Evolutionary conservation across 768 basidiomycete species (phyloP).

Genomic region (Boletales sp.): DNA sequence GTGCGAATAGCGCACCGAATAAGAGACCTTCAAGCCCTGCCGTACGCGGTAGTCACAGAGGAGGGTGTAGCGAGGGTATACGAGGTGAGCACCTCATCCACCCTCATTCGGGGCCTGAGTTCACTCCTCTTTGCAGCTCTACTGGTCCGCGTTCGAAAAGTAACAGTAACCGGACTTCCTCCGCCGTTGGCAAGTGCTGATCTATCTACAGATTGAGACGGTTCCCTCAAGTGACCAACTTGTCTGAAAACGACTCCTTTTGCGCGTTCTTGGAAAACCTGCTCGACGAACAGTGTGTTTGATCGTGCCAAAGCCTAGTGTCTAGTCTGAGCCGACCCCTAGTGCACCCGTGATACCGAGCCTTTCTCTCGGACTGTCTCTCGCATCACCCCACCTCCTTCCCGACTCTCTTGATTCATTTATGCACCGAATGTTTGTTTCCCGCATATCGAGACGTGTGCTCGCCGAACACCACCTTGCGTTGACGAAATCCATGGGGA

Average conservation of each 20-base stretch:
- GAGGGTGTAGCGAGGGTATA: conserved; percentile 82
- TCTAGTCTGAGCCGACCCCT: conserved; percentile 8
- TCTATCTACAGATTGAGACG: conserved; percentile 54
- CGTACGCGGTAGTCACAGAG: conserved; percentile 83
- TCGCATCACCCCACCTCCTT: conserved; percentile 75
- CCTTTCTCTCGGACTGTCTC: conserved; percentile 75
- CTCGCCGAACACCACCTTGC: conserved; percentile 88
- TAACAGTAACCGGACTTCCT: conserved; percentile 44
- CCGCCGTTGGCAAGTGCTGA: conserved; percentile 5
- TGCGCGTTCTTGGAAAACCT: conserved; percentile 65
- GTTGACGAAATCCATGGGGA: conserved; percentile 55
- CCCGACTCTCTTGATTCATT: conserved; percentile 82
- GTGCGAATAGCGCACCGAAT: conserved; percentile 85
- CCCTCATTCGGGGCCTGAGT: not conserved
- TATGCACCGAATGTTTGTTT: conserved; percentile 89
- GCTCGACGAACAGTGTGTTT: conserved; percentile 71
- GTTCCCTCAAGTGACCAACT: conserved; percentile 66
- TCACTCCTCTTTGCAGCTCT: conserved; percentile 47
- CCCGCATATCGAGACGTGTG: conserved; percentile 85
- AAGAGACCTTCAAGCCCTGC: conserved; percentile 81
- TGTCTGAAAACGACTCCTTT: conserved; percentile 76
- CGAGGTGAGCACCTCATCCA: conserved; percentile 50
- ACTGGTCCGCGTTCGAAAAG: conserved; percentile 88
- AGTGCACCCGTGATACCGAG: conserved; percentile 80
- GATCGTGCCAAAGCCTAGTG: not conserved